A percentile compares a stretch with the other conserved stretches of the same genome.
phyloP scores from a whole-genome alignment of 352 stramenopile genomes.

The Phytophthora podocarpi region DNA sequence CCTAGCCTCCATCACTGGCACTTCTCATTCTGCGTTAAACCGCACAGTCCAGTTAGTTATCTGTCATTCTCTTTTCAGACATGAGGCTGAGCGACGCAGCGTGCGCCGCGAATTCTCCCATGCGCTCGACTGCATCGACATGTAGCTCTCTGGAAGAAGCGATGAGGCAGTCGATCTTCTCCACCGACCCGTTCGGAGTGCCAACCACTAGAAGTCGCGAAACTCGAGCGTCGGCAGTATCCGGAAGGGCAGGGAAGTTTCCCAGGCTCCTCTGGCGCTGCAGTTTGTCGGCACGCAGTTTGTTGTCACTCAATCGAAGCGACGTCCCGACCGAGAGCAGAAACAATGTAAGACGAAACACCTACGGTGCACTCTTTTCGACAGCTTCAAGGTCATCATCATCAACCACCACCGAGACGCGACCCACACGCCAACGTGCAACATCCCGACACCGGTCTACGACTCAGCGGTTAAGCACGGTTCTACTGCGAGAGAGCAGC shows the following conservation, averaged over 20 bases:
- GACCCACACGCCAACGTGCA: not conserved
- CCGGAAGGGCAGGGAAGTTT: constrained; percentile 13
- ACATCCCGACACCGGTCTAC: constrained; percentile 1
- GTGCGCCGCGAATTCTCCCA: constrained; percentile 23
- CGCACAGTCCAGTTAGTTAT: not conserved
- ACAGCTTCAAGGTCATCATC: constrained; percentile 4
- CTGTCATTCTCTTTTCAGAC: not conserved
- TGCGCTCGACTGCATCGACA: constrained; percentile 39
- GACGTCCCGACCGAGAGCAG: not conserved
- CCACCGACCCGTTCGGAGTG: constrained; percentile 23
- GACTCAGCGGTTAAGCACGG: constrained; percentile 31
- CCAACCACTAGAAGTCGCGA: constrained; percentile 22
- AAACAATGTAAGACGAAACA: constrained; percentile 16
- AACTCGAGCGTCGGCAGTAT: constrained; percentile 5
- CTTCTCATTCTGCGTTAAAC: constrained; percentile 30
- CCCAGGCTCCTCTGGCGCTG: constrained; percentile 33
- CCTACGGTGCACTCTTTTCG: constrained; percentile 7
- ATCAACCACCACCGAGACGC: constrained; percentile 1
- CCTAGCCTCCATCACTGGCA: constrained; percentile 29
- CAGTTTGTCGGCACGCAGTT: constrained; percentile 24
- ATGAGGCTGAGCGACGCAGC: constrained; percentile 37
- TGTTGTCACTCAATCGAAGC: constrained; percentile 26
- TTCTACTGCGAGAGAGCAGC: constrained; percentile 41
- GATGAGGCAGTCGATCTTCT: constrained; percentile 35
- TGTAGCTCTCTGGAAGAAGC: constrained; percentile 38